phyloP scores from a whole-genome alignment of 176 grass and related monocot species.

The Rhipidocladum racemiflorum region DNA sequence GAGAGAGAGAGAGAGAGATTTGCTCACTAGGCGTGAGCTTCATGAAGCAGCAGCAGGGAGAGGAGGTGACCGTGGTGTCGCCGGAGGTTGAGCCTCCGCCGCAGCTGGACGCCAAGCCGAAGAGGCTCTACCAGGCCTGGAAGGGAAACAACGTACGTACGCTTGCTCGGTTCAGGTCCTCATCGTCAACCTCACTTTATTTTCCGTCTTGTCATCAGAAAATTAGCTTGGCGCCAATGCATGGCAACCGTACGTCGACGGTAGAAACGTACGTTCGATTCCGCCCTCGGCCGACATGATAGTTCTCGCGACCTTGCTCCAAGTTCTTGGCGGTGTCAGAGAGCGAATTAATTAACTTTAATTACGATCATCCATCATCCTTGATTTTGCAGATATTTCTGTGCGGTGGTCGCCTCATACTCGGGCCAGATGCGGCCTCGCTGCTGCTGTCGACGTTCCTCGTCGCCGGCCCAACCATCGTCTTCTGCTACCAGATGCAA shows the following conservation, averaged over 20 bases:
- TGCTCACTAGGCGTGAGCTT: background rate
- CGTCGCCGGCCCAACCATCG: slow-evolving; percentile 33
- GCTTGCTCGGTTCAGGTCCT: background rate
- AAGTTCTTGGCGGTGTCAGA: no score
- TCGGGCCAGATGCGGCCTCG: slow-evolving; percentile 56
- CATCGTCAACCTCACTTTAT: background rate
- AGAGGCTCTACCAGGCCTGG: slow-evolving; percentile 58
- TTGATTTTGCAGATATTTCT: slow-evolving; percentile 52
- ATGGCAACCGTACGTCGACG: no score
- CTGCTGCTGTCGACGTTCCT: slow-evolving; percentile 44
- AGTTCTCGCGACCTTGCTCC: no score
- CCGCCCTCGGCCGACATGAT: no score
- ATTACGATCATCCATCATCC: background rate
- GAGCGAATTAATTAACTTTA: no score
- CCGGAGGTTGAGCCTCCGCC: background rate
- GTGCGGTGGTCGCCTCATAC: slow-evolving; percentile 50
- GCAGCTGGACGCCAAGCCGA: slow-evolving; percentile 18
- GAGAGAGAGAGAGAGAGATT: background rate
- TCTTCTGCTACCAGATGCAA: slow-evolving; percentile 49
- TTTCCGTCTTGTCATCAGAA: no score
- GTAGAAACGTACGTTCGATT: no score
- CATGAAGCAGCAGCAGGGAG: background rate
- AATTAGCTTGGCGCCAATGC: no score
- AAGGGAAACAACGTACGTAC: slow-evolving; percentile 59
- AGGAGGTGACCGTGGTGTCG: slow-evolving; percentile 21